Percentiles rank a stretch among this genome's conserved stretches.
Conservation (phyloP, 106 monocot species). For the Acanthochlamys bracteata region DNA sequence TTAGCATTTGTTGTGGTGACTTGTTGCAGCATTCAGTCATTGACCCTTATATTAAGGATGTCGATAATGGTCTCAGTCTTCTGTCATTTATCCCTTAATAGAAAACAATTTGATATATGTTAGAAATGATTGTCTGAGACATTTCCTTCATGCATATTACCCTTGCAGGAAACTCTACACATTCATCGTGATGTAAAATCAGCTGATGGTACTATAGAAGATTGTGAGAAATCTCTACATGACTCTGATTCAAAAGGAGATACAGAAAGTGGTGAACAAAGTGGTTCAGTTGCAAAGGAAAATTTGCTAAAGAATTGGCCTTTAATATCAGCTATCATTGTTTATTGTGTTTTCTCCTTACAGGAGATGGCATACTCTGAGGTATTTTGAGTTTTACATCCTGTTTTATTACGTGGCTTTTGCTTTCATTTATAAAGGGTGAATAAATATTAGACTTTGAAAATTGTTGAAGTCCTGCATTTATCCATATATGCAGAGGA, state of each 20-base stretch:
- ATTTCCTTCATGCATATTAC: no score
- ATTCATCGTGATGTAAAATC: slow-evolving; percentile 23
- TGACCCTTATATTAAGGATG: no score
- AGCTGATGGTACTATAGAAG: slow-evolving; percentile 17
- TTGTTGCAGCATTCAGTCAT: no score
- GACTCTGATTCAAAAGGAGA: slow-evolving; percentile 7
- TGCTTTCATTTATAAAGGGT: no score
- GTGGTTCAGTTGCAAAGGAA: slow-evolving; percentile 7
- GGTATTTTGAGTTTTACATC: slow-evolving; percentile 26
- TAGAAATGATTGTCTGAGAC: no score
- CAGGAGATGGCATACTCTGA: slow-evolving; percentile 71
- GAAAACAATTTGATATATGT: no score
- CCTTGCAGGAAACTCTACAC: slow-evolving; percentile 41
- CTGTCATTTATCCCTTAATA: no score
- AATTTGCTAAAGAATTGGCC: slow-evolving; percentile 64
- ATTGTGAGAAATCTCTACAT: slow-evolving; percentile 12
- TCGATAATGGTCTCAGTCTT: no score
- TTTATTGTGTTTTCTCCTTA: slow-evolving; percentile 66
- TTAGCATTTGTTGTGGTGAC: background rate
- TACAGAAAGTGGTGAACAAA: slow-evolving; percentile 7
- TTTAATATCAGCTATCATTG: slow-evolving; percentile 54
- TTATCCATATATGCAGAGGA: no score
- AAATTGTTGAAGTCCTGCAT: no score
- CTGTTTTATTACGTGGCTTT: no score
- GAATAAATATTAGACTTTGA: no score